Conservation (phyloP, 306 rosid genomes). For the Vigna hirtella region DNA sequence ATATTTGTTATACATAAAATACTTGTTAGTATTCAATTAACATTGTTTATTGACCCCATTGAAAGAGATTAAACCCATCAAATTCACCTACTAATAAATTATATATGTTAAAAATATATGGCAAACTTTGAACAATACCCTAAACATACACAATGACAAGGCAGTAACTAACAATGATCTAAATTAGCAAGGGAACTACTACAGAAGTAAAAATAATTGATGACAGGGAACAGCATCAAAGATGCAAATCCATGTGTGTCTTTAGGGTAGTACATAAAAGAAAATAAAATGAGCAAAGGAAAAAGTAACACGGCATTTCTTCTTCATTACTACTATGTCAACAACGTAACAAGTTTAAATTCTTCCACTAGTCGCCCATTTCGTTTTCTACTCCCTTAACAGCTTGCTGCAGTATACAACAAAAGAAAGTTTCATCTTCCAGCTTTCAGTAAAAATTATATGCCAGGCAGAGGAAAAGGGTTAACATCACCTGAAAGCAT, state of each 20-base stretch:
- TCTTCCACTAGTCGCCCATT: slow-evolving; percentile 57
- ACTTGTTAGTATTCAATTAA: not conserved
- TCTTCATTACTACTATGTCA: not conserved
- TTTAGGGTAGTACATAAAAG: slow-evolving; percentile 17
- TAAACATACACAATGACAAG: not conserved
- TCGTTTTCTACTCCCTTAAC: slow-evolving; percentile 55
- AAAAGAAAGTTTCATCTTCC: slow-evolving; percentile 8
- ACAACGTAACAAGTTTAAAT: slow-evolving; percentile 32
- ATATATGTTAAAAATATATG: not conserved
- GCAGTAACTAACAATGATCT: not conserved
- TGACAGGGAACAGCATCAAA: slow-evolving; percentile 1
- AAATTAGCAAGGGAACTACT: not conserved
- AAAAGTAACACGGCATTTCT: slow-evolving; percentile 35
- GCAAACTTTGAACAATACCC: not conserved
- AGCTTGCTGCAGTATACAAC: slow-evolving; percentile 60
- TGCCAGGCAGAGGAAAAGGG: not conserved
- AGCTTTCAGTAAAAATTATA: not conserved
- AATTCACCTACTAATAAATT: not conserved
- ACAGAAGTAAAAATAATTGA: slow-evolving; percentile 7
- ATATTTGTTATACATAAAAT: not conserved
- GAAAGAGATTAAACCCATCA: not conserved
- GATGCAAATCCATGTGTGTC: slow-evolving; percentile 4
- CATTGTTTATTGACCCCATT: not conserved
- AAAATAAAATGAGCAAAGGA: slow-evolving; percentile 31
- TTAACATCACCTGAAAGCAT: slow-evolving; percentile 77